phyloP scores from a whole-genome alignment of 1,139 yeast genomes.

The Candida frijolesensis region DNA sequence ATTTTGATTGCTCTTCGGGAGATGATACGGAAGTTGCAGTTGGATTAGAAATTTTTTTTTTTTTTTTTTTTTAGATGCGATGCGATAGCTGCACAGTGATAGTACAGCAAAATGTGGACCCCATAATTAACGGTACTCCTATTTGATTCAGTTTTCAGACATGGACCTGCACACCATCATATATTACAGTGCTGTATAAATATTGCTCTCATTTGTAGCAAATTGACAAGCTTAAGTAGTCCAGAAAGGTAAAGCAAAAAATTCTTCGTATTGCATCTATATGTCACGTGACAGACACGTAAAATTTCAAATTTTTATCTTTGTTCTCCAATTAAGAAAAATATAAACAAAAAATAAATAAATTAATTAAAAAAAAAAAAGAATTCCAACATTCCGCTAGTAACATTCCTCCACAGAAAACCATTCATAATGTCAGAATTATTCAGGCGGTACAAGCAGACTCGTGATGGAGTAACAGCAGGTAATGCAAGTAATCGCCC shows the following conservation, averaged over 20 bases:
- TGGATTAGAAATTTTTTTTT: neutral
- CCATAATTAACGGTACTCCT: too few relatives aligned
- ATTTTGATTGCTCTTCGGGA: neutral
- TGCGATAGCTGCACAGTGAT: neutral
- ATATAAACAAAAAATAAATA: neutral
- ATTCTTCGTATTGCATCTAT: neutral
- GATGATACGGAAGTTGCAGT: neutral
- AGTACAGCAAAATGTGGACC: too few relatives aligned
- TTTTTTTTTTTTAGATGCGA: constrained; percentile 1
- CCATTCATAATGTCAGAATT: constrained; percentile 11
- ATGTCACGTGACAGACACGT: neutral
- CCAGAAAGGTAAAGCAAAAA: too few relatives aligned
- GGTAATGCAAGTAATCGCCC: neutral
- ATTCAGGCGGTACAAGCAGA: constrained; percentile 10
- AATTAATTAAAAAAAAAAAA: neutral
- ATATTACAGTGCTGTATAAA: too few relatives aligned
- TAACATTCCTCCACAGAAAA: neutral
- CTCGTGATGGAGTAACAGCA: constrained; percentile 3
- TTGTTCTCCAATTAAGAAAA: neutral
- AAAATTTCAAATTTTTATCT: neutral
- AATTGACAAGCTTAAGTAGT: too few relatives aligned
- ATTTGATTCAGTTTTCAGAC: too few relatives aligned
- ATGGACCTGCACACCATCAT: too few relatives aligned
- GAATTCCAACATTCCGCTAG: neutral
- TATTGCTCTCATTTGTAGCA: too few relatives aligned